Evolutionary conservation across 352 stramenopile species (phyloP).

Genomic region (Globisporangium solare): DNA sequence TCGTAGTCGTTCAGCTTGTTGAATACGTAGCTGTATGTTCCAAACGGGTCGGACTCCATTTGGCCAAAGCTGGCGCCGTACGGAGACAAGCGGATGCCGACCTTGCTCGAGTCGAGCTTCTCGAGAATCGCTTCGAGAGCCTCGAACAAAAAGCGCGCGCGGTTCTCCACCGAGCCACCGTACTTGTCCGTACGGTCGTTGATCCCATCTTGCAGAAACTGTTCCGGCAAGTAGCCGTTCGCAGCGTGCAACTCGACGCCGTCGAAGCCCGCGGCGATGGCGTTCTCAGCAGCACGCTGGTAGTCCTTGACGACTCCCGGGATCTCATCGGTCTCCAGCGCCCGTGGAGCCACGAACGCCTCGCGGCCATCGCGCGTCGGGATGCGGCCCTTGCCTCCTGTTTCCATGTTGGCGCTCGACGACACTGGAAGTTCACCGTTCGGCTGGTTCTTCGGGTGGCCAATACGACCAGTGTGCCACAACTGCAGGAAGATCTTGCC

Average conservation of each 20-base stretch:
- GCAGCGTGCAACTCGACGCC: constrained; percentile 87
- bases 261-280: constrained; percentile 85
- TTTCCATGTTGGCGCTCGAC: constrained; percentile 16
- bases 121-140: constrained; percentile 54
- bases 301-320: constrained; percentile 55
- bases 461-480: constrained; percentile 61
- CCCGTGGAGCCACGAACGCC: constrained; percentile 30
- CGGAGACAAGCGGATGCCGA: constrained; percentile 45
- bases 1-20: constrained; percentile 53
- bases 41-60: constrained; percentile 37
- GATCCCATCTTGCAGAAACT: constrained; percentile 80
- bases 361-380: constrained; percentile 20
- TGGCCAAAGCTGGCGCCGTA: constrained; percentile 47
- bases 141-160: constrained; percentile 72
- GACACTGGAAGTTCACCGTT: constrained; percentile 31
- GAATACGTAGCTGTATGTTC: constrained; percentile 48
- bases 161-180: constrained; percentile 83
- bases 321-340: constrained; percentile 68
- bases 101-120: constrained; percentile 22
- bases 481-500: constrained; percentile 65
- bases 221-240: constrained; percentile 92
- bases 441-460: constrained; percentile 42
- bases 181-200: constrained; percentile 88
- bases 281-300: constrained; percentile 45
- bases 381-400: constrained; percentile 12